A percentile compares a stretch with the other conserved stretches of the same genome.
Evolutionary conservation across 495 filamentous ascomycete species (phyloP).

Genomic region (Acidomyces sp.): DNA sequence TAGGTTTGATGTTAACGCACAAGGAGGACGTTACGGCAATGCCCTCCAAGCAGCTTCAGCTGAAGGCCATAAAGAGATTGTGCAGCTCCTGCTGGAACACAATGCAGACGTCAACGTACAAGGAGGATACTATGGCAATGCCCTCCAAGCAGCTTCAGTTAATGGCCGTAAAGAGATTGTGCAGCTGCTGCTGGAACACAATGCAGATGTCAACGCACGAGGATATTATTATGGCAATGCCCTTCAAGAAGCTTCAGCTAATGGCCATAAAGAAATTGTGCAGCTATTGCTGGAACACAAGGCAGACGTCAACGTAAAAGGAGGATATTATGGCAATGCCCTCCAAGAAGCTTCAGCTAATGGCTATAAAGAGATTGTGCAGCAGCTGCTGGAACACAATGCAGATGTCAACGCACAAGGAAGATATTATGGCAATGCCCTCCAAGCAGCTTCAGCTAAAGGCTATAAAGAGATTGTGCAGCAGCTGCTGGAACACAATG

Average conservation of each 20-base stretch:
- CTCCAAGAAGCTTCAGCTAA: neutral
- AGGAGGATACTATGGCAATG: slow-evolving; percentile 16
- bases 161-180: too few relatives aligned
- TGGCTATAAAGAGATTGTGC: slow-evolving; percentile 13
- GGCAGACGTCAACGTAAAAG: neutral
- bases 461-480: slow-evolving; percentile 9
- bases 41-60: slow-evolving; percentile 19
- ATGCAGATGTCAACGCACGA: too few relatives aligned
- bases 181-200: too few relatives aligned
- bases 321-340: neutral
- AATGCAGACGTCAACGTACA: slow-evolving; percentile 19
- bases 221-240: too few relatives aligned
- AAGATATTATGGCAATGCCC: neutral
- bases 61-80: slow-evolving; percentile 10
- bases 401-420: slow-evolving; percentile 3
- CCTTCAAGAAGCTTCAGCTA: too few relatives aligned
- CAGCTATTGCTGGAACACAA: too few relatives aligned
- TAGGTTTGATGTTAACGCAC: slow-evolving; percentile 12
- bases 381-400: neutral
- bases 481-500: slow-evolving; percentile 7
- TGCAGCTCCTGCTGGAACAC: slow-evolving; percentile 15
- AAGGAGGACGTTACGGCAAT: slow-evolving; percentile 20
- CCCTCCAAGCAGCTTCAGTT: slow-evolving; percentile 15
- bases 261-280: too few relatives aligned
- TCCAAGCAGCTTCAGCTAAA: neutral